Percentiles rank a stretch among this genome's conserved stretches.
These are phyloP conservation scores for Taphrina flavorubra DNA, from an alignment of 1,139 yeast species.

Conservation along the genomic window DNA sequence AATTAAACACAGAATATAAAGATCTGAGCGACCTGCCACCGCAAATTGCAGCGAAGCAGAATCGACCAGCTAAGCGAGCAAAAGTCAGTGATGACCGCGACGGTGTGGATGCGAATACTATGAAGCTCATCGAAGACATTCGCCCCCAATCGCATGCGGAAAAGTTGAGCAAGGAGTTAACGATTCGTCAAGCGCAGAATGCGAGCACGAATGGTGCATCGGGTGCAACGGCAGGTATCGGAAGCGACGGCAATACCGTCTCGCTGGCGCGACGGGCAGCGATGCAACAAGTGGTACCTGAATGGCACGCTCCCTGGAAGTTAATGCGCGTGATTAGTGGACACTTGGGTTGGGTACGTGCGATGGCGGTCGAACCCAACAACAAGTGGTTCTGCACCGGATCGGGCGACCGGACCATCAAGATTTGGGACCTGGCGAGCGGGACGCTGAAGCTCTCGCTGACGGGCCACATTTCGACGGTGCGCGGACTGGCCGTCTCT, in stretches of 20 bases:
- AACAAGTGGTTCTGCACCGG: conserved; percentile 94
- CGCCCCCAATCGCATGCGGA: conserved; percentile 45
- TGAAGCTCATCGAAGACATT: conserved; percentile 44
- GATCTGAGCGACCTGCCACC: conserved; percentile 46
- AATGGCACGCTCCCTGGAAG: conserved; percentile 71
- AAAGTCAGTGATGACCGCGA: conserved; percentile 38
- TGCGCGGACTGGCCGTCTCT: conserved; percentile 76
- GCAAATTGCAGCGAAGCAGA: conserved; percentile 46
- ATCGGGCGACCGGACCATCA: conserved; percentile 83
- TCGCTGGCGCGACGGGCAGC: conserved; percentile 37
- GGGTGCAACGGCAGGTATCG: not conserved
- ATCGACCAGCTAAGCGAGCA: conserved; percentile 38
- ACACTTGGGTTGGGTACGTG: conserved; percentile 90
- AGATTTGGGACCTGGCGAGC: conserved; percentile 83
- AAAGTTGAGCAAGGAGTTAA: conserved; percentile 18
- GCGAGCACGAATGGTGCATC: conserved; percentile 1
- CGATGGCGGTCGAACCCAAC: conserved; percentile 79
- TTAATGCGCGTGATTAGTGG: conserved; percentile 79
- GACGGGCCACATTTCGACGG: conserved; percentile 91
- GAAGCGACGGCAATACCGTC: conserved; percentile 15
- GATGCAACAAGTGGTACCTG: conserved; percentile 51
- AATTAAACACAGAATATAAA: conserved; percentile 46
- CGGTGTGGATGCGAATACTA: conserved; percentile 7
- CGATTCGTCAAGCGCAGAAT: conserved; percentile 12
- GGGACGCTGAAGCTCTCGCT: conserved; percentile 73